These are phyloP conservation scores for Populus hybrid DNA, from an alignment of 441 rosid species.

Conservation along the genomic window DNA sequence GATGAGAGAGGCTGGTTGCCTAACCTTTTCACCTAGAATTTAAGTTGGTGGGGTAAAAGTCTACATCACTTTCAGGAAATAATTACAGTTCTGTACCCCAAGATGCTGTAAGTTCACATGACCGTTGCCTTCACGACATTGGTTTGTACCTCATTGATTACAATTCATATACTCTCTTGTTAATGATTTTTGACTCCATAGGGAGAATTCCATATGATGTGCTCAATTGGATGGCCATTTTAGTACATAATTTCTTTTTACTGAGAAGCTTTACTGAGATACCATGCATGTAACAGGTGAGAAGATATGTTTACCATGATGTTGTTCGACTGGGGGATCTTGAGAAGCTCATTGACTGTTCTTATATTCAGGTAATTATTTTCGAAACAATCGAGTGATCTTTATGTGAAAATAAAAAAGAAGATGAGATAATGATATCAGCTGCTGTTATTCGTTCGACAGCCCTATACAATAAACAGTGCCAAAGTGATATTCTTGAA, in stretches of 20 bases:
- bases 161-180: neutral
- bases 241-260: neutral
- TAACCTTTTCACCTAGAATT: slow-evolving; percentile 21
- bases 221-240: too few relatives aligned
- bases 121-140: neutral
- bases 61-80: slow-evolving; percentile 11
- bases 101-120: neutral
- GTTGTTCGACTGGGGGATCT: slow-evolving; percentile 80
- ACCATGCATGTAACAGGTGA: slow-evolving; percentile 44
- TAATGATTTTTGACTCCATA: neutral
- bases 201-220: neutral
- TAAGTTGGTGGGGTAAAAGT: slow-evolving; percentile 8
- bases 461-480: slow-evolving; percentile 91
- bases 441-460: slow-evolving; percentile 13
- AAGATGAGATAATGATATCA: neutral
- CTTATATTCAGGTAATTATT: slow-evolving; percentile 63
- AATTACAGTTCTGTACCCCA: slow-evolving; percentile 1
- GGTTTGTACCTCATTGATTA: neutral
- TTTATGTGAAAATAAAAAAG: neutral
- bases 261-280: neutral
- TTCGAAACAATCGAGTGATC: too few relatives aligned
- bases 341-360: slow-evolving; percentile 83
- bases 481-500: slow-evolving; percentile 90
- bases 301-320: slow-evolving; percentile 80
- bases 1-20: slow-evolving; percentile 4